Evolutionary conservation across 805 yeast species (phyloP), one percentile per base, ranked within the genome.

Genomic region (Cyberlindnera bimundalis): DNA sequence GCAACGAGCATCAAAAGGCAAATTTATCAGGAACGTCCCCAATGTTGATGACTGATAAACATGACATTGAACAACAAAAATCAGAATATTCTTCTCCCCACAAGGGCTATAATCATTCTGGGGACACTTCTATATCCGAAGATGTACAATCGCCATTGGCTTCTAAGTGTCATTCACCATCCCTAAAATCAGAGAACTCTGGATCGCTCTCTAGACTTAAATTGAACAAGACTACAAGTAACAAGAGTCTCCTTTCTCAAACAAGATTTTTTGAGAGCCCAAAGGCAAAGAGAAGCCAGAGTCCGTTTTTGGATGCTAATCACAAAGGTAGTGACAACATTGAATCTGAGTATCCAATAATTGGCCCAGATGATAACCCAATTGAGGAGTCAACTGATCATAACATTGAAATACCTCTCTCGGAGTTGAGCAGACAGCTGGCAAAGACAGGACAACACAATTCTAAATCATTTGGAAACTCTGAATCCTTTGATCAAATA

Each of bases 361-460:
- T 47, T 18, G 46, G 37, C 0, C 32, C 47, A 3, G 48, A 51
- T 33, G 61, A 56, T 30, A 51, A 23, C 10, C 61, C 61, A n/a
- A 46, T 56, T 14, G 61, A 54, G 40, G 61, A 56, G 25, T 55
- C 60, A 16, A 57, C 60, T 3, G 58, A 54, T 35, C 58, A 57
- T 34, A 54, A 53, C 33, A 54, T 56, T 20, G 34, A 42, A 6
- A 3, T 42, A 9, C 12, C 34, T 1, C 21, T 36, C 10, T 16
- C 45, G 3, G 27, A 10, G 12, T 15, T 27, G 24, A 28, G 25
- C 15, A 39, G 23, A 18, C 37, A 28, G 10, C 14, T 41, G 20
- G 31, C 24, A 12, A 35, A 34, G 32, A 39, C 20, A 28, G 15
- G n/a, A n/a, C n/a, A n/a, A n/a, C n/a, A n/a, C n/a, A n/a, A n/a